phyloP scores from a whole-genome alignment of 2,329 filamentous ascomycete genomes.

The Trichoderma polysporum region DNA sequence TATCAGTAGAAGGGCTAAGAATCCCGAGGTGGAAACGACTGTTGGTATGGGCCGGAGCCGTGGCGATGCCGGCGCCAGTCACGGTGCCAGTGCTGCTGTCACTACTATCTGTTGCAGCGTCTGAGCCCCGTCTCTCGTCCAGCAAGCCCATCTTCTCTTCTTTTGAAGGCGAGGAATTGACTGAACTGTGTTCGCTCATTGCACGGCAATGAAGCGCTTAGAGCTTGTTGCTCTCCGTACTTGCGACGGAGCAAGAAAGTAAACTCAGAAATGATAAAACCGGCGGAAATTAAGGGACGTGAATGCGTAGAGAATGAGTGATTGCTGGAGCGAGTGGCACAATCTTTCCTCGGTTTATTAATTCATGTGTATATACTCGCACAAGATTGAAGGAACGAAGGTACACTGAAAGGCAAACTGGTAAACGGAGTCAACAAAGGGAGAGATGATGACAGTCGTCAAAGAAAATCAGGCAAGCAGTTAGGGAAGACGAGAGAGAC shows the following conservation, averaged over 20 bases:
- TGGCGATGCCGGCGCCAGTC: slow-evolving; percentile 10
- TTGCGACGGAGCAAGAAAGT: neutral
- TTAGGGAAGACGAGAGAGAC: neutral
- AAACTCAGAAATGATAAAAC: neutral
- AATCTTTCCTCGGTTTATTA: neutral
- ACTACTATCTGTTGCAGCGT: slow-evolving; percentile 45
- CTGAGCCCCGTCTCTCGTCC: slow-evolving; percentile 44
- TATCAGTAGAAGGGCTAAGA: slow-evolving; percentile 25
- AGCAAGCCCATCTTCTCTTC: slow-evolving; percentile 48
- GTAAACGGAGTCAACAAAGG: neutral
- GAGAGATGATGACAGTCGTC: neutral
- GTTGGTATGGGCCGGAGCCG: slow-evolving; percentile 27
- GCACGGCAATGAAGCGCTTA: slow-evolving; percentile 29
- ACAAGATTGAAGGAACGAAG: neutral
- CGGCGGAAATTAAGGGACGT: neutral
- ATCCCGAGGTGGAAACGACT: slow-evolving; percentile 31
- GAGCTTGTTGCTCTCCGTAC: neutral
- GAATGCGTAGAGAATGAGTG: neutral
- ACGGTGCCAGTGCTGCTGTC: slow-evolving; percentile 23
- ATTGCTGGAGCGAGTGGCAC: neutral
- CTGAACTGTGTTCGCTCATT: slow-evolving; percentile 43
- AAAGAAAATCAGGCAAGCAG: neutral
- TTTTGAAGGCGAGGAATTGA: slow-evolving; percentile 36
- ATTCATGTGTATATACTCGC: neutral
- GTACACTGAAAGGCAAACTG: slow-evolving; percentile 12